These are phyloP conservation scores for Aspergillus fumigatiaffinis DNA, from an alignment of 2,329 filamentous ascomycete species.

Conservation along the genomic window DNA sequence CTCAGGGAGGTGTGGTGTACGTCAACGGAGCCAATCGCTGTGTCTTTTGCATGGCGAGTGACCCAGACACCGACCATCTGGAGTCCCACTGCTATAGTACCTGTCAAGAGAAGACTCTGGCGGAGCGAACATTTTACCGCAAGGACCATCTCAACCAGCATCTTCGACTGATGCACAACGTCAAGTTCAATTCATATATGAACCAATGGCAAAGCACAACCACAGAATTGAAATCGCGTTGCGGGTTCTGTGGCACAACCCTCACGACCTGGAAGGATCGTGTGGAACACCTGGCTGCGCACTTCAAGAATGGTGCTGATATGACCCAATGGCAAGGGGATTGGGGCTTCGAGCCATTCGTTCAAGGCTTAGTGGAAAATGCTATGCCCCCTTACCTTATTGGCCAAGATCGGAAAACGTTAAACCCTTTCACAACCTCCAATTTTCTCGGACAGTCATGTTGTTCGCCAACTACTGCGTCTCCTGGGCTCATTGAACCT, in stretches of 20 bases:
- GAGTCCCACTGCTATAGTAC: conserved; percentile 57
- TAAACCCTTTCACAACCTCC: conserved; percentile 32
- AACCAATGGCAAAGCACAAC: conserved; percentile 57
- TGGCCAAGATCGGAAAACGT: conserved; percentile 28
- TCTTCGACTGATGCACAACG: conserved; percentile 56
- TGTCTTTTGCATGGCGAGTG: conserved; percentile 54
- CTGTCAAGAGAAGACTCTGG: conserved; percentile 58
- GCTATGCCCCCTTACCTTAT: conserved; percentile 38
- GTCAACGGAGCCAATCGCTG: conserved; percentile 51
- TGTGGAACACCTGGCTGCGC: conserved; percentile 38
- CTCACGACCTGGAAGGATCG: conserved; percentile 42
- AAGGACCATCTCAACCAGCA: conserved; percentile 63
- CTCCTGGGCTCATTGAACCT: conserved; percentile 22
- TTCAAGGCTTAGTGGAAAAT: conserved; percentile 35
- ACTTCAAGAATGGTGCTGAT: conserved; percentile 36
- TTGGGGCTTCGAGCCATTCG: conserved; percentile 38
- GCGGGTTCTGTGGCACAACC: conserved; percentile 40
- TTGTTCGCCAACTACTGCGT: neutral
- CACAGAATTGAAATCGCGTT: conserved; percentile 49
- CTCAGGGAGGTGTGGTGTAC: conserved; percentile 51
- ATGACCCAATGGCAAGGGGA: conserved; percentile 38
- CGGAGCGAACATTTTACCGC: conserved; percentile 59
- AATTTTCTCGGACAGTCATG: conserved; percentile 10
- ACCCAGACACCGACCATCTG: conserved; percentile 54
- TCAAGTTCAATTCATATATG: conserved; percentile 53